These are phyloP conservation scores for Coemansia guatemalensis DNA, from an alignment of 192 early-diverging fungal species.

Conservation along the genomic window DNA sequence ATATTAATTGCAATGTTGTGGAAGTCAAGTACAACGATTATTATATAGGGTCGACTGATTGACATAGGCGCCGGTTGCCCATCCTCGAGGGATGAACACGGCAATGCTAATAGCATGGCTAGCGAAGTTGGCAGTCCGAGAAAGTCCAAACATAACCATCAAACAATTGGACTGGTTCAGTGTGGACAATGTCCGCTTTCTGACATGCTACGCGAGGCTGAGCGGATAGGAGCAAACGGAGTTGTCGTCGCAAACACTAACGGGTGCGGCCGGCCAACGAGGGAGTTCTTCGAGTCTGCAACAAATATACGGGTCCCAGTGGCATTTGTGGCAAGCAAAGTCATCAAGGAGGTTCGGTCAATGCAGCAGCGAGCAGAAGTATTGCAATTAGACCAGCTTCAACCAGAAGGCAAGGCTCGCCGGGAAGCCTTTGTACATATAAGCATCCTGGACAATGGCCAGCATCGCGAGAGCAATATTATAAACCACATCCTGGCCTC, in stretches of 20 bases:
- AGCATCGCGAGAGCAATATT: conserved; percentile 6
- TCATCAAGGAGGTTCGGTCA: conserved; percentile 16
- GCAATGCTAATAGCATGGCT: neutral
- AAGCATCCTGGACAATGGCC: conserved; percentile 14
- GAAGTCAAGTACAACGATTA: neutral
- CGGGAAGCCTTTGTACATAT: conserved; percentile 34
- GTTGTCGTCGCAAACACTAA: conserved; percentile 44
- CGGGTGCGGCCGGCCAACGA: conserved; percentile 35
- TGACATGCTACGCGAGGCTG: conserved; percentile 28
- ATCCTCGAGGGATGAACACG: neutral
- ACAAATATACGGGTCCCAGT: conserved; percentile 32
- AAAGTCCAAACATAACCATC: conserved; percentile 3
- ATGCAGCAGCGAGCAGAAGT: conserved; percentile 24
- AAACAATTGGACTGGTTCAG: conserved; percentile 33
- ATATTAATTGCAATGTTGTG: neutral
- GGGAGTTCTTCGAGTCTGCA: conserved; percentile 33
- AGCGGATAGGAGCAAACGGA: conserved; percentile 24
- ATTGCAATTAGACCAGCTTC: neutral
- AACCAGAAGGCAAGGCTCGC: conserved; percentile 3
- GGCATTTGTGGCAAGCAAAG: conserved; percentile 34
- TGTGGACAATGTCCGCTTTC: conserved; percentile 42
- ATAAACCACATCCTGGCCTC: conserved; percentile 32
- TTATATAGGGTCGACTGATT: conserved; percentile 38
- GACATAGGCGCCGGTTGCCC: conserved; percentile 25
- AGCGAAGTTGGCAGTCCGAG: neutral